Conservation (phyloP, 352 stramenopile genomes). For the Phytophthora brassicae region DNA sequence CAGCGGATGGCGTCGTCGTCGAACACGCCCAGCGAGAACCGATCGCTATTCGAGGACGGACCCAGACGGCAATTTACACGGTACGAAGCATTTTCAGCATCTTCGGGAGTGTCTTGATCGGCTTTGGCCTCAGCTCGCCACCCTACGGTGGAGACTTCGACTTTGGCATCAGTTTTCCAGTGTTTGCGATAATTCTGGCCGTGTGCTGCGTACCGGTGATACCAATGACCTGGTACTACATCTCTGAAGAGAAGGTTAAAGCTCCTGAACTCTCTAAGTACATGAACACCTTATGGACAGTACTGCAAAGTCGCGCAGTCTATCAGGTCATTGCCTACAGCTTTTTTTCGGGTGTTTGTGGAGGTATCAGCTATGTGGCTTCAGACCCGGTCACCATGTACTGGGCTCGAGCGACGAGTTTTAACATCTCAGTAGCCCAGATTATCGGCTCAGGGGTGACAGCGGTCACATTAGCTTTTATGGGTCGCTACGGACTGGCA, state of each 20-base stretch:
- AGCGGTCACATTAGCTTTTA: constrained; percentile 30
- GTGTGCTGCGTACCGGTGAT: constrained; percentile 34
- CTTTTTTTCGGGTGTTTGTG: constrained; percentile 38
- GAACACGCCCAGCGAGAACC: constrained; percentile 50
- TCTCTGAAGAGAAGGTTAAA: constrained; percentile 26
- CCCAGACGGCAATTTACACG: constrained; percentile 46
- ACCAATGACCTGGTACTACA: constrained; percentile 38
- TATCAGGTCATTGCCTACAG: constrained; percentile 44
- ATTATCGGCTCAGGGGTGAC: constrained; percentile 35
- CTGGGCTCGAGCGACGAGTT: constrained; percentile 41
- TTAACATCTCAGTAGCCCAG: constrained; percentile 37
- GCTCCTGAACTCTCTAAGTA: constrained; percentile 28
- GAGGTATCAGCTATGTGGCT: constrained; percentile 35
- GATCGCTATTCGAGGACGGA: constrained; percentile 31
- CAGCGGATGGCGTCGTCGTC: constrained; percentile 46
- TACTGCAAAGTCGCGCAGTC: constrained; percentile 36
- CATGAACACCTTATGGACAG: constrained; percentile 25
- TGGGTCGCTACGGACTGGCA: constrained; percentile 35
- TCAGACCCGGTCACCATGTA: constrained; percentile 35
- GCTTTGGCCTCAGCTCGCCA: constrained; percentile 36
- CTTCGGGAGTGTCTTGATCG: constrained; percentile 36
- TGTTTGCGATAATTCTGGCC: constrained; percentile 26
- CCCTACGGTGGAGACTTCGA: constrained; percentile 40
- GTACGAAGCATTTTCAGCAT: constrained; percentile 38
- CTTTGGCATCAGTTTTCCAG: constrained; percentile 37